These are phyloP conservation scores for Hyphopichia homilentoma DNA, from an alignment of 805 yeast genomes.

Conservation along the genomic window DNA sequence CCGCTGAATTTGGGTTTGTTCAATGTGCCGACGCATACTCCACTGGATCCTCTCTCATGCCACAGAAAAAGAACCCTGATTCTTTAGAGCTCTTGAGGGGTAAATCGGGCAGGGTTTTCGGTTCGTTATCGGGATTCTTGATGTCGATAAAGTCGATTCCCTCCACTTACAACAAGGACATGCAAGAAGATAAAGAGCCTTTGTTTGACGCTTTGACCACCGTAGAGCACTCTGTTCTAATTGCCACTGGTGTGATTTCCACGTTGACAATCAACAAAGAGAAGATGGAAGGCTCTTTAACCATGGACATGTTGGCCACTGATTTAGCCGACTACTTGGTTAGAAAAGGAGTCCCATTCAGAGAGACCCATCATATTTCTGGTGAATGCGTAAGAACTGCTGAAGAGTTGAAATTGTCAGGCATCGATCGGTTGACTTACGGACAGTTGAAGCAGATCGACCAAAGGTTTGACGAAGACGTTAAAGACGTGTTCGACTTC, in stretches of 20 bases:
- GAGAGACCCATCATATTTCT: conserved; percentile 98
- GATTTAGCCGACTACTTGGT: conserved; percentile 97
- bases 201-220: conserved; percentile 86
- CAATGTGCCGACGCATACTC: conserved; percentile 96
- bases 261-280: conserved; percentile 71
- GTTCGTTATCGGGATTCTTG: conserved; percentile 90
- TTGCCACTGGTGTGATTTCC: conserved; percentile 95
- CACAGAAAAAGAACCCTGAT: conserved; percentile 98
- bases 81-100: conserved; percentile 94
- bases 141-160: conserved; percentile 98
- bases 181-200: conserved; percentile 99
- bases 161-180: conserved; percentile 94
- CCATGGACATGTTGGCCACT: conserved; percentile 99
- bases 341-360: conserved; percentile 96
- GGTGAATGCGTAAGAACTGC: conserved; percentile 96
- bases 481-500: conserved; percentile 80
- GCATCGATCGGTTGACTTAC: conserved; percentile 79
- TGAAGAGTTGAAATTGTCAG: conserved; percentile 70
- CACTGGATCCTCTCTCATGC: conserved; percentile 98
- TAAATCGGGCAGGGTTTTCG: conserved; percentile 95
- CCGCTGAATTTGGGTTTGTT: conserved; percentile 95
- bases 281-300: conserved; percentile 81
- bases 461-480: conserved; percentile 74
- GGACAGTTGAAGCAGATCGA: conserved; percentile 82
- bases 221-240: conserved; percentile 88